phyloP scores from a whole-genome alignment of 306 rosid genomes.

The Sindora glabra region DNA sequence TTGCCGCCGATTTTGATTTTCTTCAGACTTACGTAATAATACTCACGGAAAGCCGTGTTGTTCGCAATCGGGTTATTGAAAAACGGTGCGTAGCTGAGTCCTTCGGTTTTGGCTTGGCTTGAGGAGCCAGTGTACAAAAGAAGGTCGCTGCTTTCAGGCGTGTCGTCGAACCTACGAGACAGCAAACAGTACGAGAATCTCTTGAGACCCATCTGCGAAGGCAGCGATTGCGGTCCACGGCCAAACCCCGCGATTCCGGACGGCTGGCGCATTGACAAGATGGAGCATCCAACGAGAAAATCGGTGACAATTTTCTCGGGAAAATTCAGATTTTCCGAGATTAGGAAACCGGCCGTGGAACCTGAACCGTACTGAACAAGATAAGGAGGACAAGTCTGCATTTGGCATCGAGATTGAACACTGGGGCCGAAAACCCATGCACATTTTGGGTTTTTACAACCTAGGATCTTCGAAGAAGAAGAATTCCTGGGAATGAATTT shows the following conservation, averaged over 20 bases:
- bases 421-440: conserved; percentile 39
- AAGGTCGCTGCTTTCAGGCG: conserved; percentile 54
- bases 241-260: conserved; percentile 93
- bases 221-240: conserved; percentile 65
- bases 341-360: conserved; percentile 50
- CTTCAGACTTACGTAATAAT: conserved; percentile 55
- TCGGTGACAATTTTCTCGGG: conserved; percentile 22
- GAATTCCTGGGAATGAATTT: conserved; percentile 62
- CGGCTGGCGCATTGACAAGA: conserved; percentile 62
- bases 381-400: conserved; percentile 55
- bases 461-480: conserved; percentile 46
- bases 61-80: conserved; percentile 29
- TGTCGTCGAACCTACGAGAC: conserved; percentile 64
- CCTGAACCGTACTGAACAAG: conserved; percentile 64
- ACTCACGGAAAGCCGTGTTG: conserved; percentile 37
- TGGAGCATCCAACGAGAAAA: conserved; percentile 73
- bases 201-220: conserved; percentile 61
- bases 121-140: conserved; percentile 33
- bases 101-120: conserved; percentile 13
- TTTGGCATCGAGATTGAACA: conserved; percentile 37
- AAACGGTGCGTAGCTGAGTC: conserved; percentile 63
- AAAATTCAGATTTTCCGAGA: conserved; percentile 56
- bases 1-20: conserved; percentile 48
- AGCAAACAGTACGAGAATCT: conserved; percentile 70
- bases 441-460: conserved; percentile 76